Evolutionary conservation across 2,329 filamentous ascomycete species (phyloP).

Genomic region (Alternaria ventricosa): DNA sequence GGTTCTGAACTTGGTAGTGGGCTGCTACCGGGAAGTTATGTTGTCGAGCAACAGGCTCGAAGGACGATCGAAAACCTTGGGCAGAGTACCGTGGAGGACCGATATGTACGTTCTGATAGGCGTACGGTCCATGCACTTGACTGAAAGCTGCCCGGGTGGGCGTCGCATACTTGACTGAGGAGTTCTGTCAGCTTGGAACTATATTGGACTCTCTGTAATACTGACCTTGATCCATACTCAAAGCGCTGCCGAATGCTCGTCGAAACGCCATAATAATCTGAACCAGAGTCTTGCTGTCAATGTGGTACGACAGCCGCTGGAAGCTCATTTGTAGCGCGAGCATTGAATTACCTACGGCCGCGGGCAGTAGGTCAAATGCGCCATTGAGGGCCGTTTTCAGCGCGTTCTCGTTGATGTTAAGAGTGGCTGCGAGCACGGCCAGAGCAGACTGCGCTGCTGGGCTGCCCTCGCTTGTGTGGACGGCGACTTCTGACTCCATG

Average conservation of each 20-base stretch:
- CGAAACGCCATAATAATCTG: background rate
- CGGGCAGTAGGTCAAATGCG: background rate
- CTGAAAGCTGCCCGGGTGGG: background rate
- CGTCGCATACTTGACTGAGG: background rate
- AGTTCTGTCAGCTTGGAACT: background rate
- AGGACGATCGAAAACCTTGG: too few species aligned
- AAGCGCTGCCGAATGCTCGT: background rate
- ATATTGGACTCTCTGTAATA: background rate
- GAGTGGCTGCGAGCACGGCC: background rate
- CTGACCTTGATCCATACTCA: background rate
- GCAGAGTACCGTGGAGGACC: background rate
- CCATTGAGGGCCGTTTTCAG: background rate
- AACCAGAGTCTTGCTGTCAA: background rate
- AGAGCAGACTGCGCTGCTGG: background rate
- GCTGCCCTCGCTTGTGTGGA: background rate
- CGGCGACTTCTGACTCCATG: background rate
- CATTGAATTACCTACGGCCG: background rate
- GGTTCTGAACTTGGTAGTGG: background rate
- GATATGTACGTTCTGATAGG: background rate
- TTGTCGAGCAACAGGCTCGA: background rate
- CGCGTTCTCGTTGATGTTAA: background rate
- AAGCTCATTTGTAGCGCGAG: conserved; percentile 1
- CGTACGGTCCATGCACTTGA: background rate
- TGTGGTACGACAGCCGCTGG: background rate
- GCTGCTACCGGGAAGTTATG: background rate